These are phyloP conservation scores for Phalaenopsis equestris DNA, from an alignment of 106 monocot species.

Conservation along the genomic window DNA sequence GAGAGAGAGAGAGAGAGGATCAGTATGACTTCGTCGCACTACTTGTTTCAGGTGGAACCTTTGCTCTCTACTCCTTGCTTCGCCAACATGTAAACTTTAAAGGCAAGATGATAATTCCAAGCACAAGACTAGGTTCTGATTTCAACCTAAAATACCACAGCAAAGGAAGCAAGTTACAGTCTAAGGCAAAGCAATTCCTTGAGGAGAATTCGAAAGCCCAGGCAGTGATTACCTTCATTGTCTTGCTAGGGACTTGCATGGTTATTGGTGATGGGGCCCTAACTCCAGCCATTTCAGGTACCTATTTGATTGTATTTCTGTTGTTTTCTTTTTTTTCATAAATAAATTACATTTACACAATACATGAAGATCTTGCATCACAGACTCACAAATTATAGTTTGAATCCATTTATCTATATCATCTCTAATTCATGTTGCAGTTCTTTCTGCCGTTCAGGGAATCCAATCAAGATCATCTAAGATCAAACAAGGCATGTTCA, in stretches of 20 bases:
- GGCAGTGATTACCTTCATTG: conserved; percentile 16
- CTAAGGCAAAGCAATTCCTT: conserved; percentile 21
- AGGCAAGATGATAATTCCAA: conserved; percentile 25
- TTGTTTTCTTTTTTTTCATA: neutral
- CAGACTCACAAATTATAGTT: neutral
- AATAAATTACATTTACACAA: neutral
- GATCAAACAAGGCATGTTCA: conserved; percentile 31
- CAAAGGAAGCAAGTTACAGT: conserved; percentile 8
- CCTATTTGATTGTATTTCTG: no score
- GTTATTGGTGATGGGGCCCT: conserved; percentile 40
- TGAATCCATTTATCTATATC: neutral
- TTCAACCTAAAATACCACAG: conserved; percentile 27
- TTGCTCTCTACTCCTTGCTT: conserved; percentile 54
- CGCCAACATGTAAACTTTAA: conserved; percentile 43
- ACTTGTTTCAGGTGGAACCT: conserved; percentile 43
- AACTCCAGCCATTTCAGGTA: conserved; percentile 49
- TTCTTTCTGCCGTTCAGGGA: conserved; percentile 67
- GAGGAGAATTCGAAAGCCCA: conserved; percentile 28
- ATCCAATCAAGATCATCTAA: conserved; percentile 48
- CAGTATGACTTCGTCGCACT: no score
- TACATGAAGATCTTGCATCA: neutral
- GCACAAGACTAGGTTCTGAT: conserved; percentile 24
- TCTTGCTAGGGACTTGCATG: conserved; percentile 38
- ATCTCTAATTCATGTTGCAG: conserved; percentile 16
- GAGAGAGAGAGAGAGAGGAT: no score